A percentile compares a stretch with the other conserved stretches of the same genome.
phyloP scores from a whole-genome alignment of 495 filamentous ascomycete species.

The Annulohypoxylon bovei region DNA sequence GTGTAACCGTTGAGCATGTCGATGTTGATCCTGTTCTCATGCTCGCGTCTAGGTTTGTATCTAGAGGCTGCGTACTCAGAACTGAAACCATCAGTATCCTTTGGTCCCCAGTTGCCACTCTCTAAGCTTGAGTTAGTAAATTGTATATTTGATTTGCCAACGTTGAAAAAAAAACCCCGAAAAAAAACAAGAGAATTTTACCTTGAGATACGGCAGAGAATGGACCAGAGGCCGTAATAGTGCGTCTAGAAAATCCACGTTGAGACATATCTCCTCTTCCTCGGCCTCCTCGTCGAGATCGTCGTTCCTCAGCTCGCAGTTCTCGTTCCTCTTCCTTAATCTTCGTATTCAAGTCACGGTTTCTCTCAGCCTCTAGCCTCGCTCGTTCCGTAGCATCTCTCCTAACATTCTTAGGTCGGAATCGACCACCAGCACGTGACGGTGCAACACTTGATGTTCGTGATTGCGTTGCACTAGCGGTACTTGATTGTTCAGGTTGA shows the following conservation, averaged over 20 bases:
- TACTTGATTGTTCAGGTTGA: conserved; percentile 17
- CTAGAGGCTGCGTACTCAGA: conserved; percentile 30
- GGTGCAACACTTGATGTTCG: conserved; percentile 29
- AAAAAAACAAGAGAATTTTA: conserved; percentile 12
- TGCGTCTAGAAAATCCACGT: conserved; percentile 50
- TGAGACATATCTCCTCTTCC: conserved; percentile 47
- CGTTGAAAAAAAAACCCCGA: too few species aligned
- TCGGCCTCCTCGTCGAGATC: conserved; percentile 49
- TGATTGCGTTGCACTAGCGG: conserved; percentile 24
- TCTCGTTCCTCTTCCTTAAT: conserved; percentile 46
- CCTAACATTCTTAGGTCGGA: conserved; percentile 56
- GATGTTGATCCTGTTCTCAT: conserved; percentile 53
- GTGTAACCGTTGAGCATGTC: conserved; percentile 52
- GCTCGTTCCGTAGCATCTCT: conserved; percentile 54
- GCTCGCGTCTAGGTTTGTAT: conserved; percentile 40
- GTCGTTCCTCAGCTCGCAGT: conserved; percentile 48
- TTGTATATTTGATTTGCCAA: neutral
- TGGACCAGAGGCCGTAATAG: conserved; percentile 51
- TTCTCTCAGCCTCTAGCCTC: conserved; percentile 52
- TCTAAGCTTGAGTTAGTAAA: conserved; percentile 34
- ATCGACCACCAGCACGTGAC: conserved; percentile 39
- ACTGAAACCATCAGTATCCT: conserved; percentile 43
- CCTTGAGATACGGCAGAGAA: conserved; percentile 50
- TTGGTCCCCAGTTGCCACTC: conserved; percentile 47
- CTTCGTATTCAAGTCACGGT: conserved; percentile 39